Conservation (phyloP, 257 asterid species). For the Solanum lignicaule region DNA sequence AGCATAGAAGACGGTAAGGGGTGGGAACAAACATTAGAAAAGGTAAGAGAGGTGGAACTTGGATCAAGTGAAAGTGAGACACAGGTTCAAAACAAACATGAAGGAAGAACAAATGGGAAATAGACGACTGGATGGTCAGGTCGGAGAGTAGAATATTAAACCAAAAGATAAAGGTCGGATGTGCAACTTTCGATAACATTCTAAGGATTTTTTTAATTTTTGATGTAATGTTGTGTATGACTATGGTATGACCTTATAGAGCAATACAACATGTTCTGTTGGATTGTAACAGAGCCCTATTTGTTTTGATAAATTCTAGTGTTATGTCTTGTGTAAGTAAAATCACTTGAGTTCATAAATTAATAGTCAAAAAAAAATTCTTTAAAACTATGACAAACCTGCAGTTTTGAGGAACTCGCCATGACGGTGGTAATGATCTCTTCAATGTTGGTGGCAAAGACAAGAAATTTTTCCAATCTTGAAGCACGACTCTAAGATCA, state of each 20-base stretch:
- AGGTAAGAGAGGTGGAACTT: neutral
- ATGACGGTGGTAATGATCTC: constrained; percentile 11
- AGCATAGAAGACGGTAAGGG: neutral
- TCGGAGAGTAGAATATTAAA: neutral
- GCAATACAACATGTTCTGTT: neutral
- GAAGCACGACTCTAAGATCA: constrained; percentile 36
- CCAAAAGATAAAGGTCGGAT: neutral
- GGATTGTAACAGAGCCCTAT: neutral
- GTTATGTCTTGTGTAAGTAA: neutral
- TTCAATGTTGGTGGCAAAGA: constrained; percentile 7
- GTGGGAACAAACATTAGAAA: neutral
- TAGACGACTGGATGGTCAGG: neutral
- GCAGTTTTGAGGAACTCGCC: constrained; percentile 55
- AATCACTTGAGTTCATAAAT: neutral
- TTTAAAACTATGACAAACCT: constrained; percentile 20
- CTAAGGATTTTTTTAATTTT: neutral
- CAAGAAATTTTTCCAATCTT: constrained; percentile 39
- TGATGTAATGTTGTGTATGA: neutral
- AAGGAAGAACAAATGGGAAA: neutral
- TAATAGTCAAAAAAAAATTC: neutral
- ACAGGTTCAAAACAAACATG: neutral
- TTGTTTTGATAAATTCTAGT: neutral
- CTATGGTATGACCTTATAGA: neutral
- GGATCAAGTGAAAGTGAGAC: neutral
- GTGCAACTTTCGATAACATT: neutral